Base-by-base conservation (phyloP, 352 stramenopile species). In the Thraustochytrium sp. region DNA sequence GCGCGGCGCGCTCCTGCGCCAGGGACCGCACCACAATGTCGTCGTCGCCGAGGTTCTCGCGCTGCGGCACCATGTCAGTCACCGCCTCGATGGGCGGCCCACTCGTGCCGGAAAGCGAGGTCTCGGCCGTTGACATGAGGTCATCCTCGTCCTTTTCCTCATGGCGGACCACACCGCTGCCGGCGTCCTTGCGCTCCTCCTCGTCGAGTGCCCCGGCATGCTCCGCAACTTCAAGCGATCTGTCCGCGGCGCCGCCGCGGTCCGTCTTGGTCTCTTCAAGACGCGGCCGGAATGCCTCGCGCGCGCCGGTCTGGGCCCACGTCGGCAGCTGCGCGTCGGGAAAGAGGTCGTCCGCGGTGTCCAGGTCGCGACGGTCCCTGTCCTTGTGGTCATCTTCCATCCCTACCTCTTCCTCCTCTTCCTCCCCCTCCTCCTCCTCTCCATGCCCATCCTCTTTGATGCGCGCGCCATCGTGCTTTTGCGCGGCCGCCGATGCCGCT, bases 1-100 rank as follows among this genome's bases (percentile, higher is more conserved):
- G 48, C 26, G 68, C 42, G 53, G 26, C 40, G 37, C 68, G 68
- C 49, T 80, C 68, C 26, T 80, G 68, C 21, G 68, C 68, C 3
- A 80, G 42, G 3, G 68, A 80, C 23, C 42, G 34, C 11, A 64
- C n/a, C n/a, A n/a, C n/a, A n/a, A n/a, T n/a, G 48, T 55, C 48
- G 48, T 23, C 48, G 48, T 55, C n/a, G 16, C n/a, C n/a, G 48
- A 55, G 48, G 16, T 23, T 23, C 8, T n/a, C n/a, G 54, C 54
- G 5, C 8, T 63, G 54, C 21, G 31, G 8, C 8, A 63, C 8
- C 54, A 1, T 5, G 11, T 34, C 26, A 13, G 26, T 59, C 2
- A 59, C 8, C 51, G 51, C 51, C n/a, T n/a, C 42, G 16, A 16
- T 49, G 16, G 16, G 42, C 5, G 42, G 5, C 42, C 5, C 5